Evolutionary conservation across 495 filamentous ascomycete genomes (phyloP).

Genomic region (Penicillium flavigenum): DNA sequence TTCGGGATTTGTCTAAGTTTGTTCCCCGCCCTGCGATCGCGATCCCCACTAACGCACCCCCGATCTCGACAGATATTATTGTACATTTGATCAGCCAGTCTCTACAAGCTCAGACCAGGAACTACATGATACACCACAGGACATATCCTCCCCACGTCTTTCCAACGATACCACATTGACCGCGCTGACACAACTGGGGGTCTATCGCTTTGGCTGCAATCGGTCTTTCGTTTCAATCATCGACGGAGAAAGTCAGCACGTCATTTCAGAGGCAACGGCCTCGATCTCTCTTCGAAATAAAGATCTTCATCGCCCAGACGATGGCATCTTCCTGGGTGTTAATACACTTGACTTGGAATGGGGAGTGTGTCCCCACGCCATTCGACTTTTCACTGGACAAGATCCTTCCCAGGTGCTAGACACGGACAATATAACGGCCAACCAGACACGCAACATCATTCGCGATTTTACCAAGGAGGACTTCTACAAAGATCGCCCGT

Average conservation of each 20-base stretch:
- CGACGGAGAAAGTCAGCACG: conserved; percentile 50
- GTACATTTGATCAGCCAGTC: conserved; percentile 11
- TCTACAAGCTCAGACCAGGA: not conserved
- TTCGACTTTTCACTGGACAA: conserved; percentile 26
- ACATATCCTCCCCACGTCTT: not conserved
- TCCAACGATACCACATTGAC: conserved; percentile 56
- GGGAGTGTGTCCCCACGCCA: conserved; percentile 46
- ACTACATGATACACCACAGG: not conserved
- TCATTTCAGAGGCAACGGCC: conserved; percentile 60
- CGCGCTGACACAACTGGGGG: conserved; percentile 61
- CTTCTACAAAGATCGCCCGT: conserved; percentile 38
- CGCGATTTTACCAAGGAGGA: conserved; percentile 46
- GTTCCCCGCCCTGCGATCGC: not conserved
- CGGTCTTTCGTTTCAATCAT: conserved; percentile 57
- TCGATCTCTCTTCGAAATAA: conserved; percentile 41
- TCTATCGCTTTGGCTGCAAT: conserved; percentile 49
- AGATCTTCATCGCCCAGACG: conserved; percentile 27
- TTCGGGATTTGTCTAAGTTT: conserved; percentile 17
- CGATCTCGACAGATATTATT: conserved; percentile 12
- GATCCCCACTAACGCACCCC: conserved; percentile 3
- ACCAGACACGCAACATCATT: conserved; percentile 41
- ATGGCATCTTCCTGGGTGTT: conserved; percentile 41
- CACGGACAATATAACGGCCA: conserved; percentile 8
- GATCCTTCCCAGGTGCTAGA: conserved; percentile 18
- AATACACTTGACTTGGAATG: conserved; percentile 38